Percentiles rank a stretch among this genome's conserved stretches.
These are phyloP conservation scores for Nannochloropsis gaditana DNA, from an alignment of 108 stramenopile genomes.

Conservation along the genomic window DNA sequence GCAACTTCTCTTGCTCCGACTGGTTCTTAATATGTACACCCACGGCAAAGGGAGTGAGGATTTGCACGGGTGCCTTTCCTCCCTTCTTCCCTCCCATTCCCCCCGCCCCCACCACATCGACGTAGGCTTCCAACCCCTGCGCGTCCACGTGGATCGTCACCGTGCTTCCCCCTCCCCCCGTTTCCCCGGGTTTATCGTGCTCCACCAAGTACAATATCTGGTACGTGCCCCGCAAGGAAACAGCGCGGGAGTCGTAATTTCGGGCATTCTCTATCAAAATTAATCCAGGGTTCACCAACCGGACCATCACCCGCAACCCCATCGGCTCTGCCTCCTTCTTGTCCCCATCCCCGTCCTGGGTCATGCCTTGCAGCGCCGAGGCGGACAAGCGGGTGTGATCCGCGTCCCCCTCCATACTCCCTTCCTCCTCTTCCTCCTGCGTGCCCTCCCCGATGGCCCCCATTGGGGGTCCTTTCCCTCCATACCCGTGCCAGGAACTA, in stretches of 20 bases:
- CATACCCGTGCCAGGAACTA: neutral
- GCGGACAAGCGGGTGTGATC: neutral
- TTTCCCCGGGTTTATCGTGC: neutral
- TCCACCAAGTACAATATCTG: neutral
- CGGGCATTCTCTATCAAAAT: conserved; percentile 2
- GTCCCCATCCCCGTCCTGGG: neutral
- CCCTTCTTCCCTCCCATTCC: neutral
- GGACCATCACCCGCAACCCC: conserved; percentile 3
- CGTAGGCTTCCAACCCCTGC: neutral
- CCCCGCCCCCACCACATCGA: neutral
- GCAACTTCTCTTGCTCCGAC: neutral
- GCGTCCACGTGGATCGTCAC: conserved; percentile 19
- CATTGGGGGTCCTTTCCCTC: neutral
- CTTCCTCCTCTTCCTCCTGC: conserved; percentile 10
- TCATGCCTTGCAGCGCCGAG: neutral
- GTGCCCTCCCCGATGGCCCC: neutral
- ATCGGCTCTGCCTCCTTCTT: neutral
- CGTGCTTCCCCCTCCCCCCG: neutral
- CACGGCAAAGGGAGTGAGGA: neutral
- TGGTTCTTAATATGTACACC: conserved; percentile 2
- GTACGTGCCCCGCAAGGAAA: neutral
- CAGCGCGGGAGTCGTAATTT: neutral
- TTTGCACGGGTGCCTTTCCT: neutral
- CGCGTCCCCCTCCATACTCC: neutral
- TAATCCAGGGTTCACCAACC: neutral